These are phyloP conservation scores for Puya raimondii DNA, from an alignment of 176 grass and related monocot species.

Conservation along the genomic window DNA sequence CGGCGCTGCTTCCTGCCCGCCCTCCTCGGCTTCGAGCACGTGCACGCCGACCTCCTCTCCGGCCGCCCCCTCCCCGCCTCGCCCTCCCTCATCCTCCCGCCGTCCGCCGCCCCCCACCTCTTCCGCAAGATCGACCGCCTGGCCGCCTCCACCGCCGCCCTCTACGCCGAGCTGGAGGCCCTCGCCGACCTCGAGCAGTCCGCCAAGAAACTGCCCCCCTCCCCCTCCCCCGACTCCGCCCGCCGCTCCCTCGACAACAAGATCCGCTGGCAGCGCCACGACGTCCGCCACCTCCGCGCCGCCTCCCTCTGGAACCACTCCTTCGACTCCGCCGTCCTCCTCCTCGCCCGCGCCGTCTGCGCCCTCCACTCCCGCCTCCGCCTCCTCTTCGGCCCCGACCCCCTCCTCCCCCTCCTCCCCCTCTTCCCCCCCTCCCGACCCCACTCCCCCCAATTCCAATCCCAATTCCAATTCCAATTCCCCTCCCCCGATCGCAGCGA, in stretches of 20 bases:
- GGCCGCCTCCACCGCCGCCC: slow-evolving; percentile 51
- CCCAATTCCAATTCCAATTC: too few species aligned
- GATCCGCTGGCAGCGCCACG: slow-evolving; percentile 64
- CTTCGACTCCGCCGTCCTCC: slow-evolving; percentile 72
- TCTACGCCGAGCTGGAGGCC: slow-evolving; percentile 67
- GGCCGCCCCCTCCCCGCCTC: slow-evolving; percentile 31
- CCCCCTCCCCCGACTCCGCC: slow-evolving; percentile 35
- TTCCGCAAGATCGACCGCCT: slow-evolving; percentile 88
- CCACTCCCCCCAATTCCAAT: too few species aligned
- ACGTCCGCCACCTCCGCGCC: slow-evolving; percentile 54
- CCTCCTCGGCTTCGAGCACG: slow-evolving; percentile 78
- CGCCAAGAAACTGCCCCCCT: slow-evolving; percentile 43
- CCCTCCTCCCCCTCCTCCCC: slow-evolving; percentile 43
- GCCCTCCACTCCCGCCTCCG: slow-evolving; percentile 59
- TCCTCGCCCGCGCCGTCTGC: slow-evolving; percentile 70
- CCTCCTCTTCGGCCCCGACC: slow-evolving; percentile 58
- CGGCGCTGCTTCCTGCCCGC: slow-evolving; percentile 53
- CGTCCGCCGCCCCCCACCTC: slow-evolving; percentile 39
- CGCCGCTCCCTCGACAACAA: slow-evolving; percentile 62
- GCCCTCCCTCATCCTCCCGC: slow-evolving; percentile 26
- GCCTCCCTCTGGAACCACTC: slow-evolving; percentile 80
- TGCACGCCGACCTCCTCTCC: slow-evolving; percentile 85
- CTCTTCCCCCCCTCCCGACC: not conserved
- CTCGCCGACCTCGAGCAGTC: slow-evolving; percentile 76
- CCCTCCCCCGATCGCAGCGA: slow-evolving; percentile 9